phyloP scores from a whole-genome alignment of 768 basidiomycete species.

The Gelatoporia subvermispora region DNA sequence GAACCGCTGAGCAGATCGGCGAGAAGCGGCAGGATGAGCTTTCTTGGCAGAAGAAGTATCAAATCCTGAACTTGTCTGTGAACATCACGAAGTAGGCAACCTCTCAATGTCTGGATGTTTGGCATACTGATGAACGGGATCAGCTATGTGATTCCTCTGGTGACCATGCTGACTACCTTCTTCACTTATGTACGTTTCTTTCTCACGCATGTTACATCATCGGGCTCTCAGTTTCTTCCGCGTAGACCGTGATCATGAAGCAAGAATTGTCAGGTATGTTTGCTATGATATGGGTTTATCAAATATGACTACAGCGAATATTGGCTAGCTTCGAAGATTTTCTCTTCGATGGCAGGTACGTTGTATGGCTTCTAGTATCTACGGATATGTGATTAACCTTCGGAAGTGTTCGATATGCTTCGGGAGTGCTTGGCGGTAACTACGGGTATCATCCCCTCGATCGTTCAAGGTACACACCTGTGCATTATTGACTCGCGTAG shows the following conservation, averaged over 20 bases:
- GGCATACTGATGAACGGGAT: neutral
- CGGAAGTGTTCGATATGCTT: slow-evolving; percentile 54
- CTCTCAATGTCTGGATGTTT: neutral
- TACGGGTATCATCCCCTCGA: slow-evolving; percentile 27
- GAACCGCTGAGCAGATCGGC: slow-evolving; percentile 47
- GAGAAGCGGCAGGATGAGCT: slow-evolving; percentile 63
- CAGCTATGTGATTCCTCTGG: slow-evolving; percentile 56
- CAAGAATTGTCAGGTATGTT: slow-evolving; percentile 29
- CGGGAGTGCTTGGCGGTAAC: slow-evolving; percentile 40
- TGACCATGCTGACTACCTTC: slow-evolving; percentile 67
- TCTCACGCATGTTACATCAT: neutral
- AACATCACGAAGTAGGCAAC: slow-evolving; percentile 34
- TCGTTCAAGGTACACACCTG: slow-evolving; percentile 35
- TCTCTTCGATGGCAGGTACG: slow-evolving; percentile 32
- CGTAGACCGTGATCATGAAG: slow-evolving; percentile 35
- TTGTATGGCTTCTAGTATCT: neutral
- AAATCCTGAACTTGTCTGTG: slow-evolving; percentile 46
- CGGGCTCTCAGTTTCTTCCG: neutral
- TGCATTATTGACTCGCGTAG: slow-evolving; percentile 24
- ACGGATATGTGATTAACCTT: neutral
- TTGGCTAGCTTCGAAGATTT: slow-evolving; percentile 29
- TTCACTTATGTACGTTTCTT: slow-evolving; percentile 45
- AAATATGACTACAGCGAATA: neutral
- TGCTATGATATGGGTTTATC: neutral
- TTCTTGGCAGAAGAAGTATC: slow-evolving; percentile 43